Base-by-base conservation (phyloP, 2,329 filamentous ascomycete genomes). In the Alternaria tenuissima region DNA sequence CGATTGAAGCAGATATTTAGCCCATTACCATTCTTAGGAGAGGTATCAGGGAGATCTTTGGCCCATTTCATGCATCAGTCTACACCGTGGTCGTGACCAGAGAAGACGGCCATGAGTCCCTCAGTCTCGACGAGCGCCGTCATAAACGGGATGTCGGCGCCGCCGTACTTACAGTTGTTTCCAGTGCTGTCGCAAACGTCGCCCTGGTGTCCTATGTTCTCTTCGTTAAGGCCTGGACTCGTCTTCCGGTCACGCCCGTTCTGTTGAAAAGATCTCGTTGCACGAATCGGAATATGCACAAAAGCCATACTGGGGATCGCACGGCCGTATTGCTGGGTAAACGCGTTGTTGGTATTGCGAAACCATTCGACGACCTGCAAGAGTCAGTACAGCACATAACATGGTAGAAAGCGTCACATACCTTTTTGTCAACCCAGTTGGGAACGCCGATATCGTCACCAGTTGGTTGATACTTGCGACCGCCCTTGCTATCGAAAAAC, bases 121-220 rank as follows among this genome's bases (percentile, higher is more conserved):
- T 80, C 67, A 0, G 85, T 88, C 0, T 82, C 76, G 0, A 84
- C 77, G 3, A 92, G 69, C 0, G 88, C 87, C 57, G 83, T 70
- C 87, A 91, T 90, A 62, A 92, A 91, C 0, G 83, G 80, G 0
- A 81, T 73, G 57, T 91, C 88, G 55, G 89, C 78, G 5, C 78
- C 79, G 1, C 71, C 71, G 32, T 83, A 83, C 18, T 53, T 64
- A 69, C 75, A 68, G 11, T 65, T 58, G 2, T 62, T 62, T 18
- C 65, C 62, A 1, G 38, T 41, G 11, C 20, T 49, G 26, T 68
- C 65, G 47, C 67, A 70, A 9, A 61, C 47, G 2, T 67, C 49
- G 22, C 66, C 71, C 61, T 76, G 71, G 3, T 68, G 48, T 1
- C 65, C 68, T 24, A 75, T 67, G 52, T 55, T 57, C 55, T 71